Base-by-base conservation (phyloP, 176 grass and related monocot genomes). In the Luzula sylvatica region DNA sequence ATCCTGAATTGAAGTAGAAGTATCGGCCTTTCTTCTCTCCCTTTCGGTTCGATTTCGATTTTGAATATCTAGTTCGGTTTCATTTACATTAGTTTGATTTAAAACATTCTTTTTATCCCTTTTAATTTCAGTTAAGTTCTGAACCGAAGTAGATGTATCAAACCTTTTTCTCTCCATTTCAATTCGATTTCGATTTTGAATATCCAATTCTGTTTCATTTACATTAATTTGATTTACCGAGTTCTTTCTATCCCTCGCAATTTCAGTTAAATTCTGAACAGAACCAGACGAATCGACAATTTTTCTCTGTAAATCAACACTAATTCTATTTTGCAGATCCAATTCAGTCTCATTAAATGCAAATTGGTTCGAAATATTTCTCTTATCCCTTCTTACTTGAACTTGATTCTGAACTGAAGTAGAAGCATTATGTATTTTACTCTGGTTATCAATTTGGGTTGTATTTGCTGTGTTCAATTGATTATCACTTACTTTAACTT, bases 81-180 rank as follows among this genome's bases (percentile, higher is more conserved):
- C 73, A 25, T 17, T 58, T 13, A 59, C 29, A 23, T 19, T 59
- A 59, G 41, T 28, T 16, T 62, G 73, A 71, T 70, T 44, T 65
- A 65, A 44, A 49, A 72, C 65, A 53, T 67, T 72, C 59, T 62
- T 73, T 70, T 52, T 72, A 43, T 83, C 65, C 47, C 9, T 79
- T 58, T 15, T 39, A 55, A 71, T 51, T 26, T 87, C 61, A 59
- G 29, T 52, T 47, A 63, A 69, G 67, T 65, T 75, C 65, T 71
- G 65, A 55, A 88, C 45, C 53, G 74, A 64, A 53, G 65, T 56
- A 26, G 73, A 58, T 13, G 40, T 68, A 65, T 72, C 82, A 46
- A 78, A 53, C 56, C 20, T 55, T 11, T 74, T 55, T 18, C 68
- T 67, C 66, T 42, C 12, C 56, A 42, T 28, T 42, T 54, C 38